These are phyloP conservation scores for Metschnikowia drakensbergensis DNA, from an alignment of 805 yeast genomes.

Conservation along the genomic window DNA sequence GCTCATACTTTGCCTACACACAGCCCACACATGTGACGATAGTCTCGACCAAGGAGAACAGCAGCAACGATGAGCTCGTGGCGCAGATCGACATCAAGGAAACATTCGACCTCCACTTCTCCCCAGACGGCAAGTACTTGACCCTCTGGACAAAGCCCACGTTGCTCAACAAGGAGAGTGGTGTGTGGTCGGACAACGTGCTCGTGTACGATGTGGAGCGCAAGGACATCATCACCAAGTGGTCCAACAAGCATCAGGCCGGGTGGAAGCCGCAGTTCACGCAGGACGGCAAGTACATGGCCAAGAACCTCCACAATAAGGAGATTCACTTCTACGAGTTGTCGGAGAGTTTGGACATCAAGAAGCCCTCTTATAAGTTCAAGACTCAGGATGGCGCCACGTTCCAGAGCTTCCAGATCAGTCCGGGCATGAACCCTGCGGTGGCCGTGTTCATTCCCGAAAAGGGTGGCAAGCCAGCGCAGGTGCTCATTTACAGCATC, in stretches of 20 bases:
- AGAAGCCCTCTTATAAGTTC: slow-evolving; percentile 57
- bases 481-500: slow-evolving; percentile 75
- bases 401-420: slow-evolving; percentile 56
- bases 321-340: slow-evolving; percentile 70
- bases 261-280: slow-evolving; percentile 95
- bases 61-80: slow-evolving; percentile 40
- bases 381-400: slow-evolving; percentile 45
- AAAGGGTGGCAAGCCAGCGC: slow-evolving; percentile 82
- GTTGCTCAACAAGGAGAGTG: slow-evolving; percentile 58
- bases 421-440: slow-evolving; percentile 88
- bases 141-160: slow-evolving; percentile 89
- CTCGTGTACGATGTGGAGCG: slow-evolving; percentile 57
- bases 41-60: slow-evolving; percentile 45
- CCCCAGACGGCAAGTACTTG: slow-evolving; percentile 81
- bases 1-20: slow-evolving; percentile 66
- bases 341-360: slow-evolving; percentile 24
- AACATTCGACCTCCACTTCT: slow-evolving; percentile 77
- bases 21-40: slow-evolving; percentile 59
- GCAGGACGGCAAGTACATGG: slow-evolving; percentile 68
- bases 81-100: slow-evolving; percentile 55
- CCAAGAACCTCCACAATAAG: slow-evolving; percentile 51
- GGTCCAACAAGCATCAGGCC: slow-evolving; percentile 75
- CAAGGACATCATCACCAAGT: slow-evolving; percentile 51
- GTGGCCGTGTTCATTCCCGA: slow-evolving; percentile 91
- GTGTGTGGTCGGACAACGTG: slow-evolving; percentile 76